Percentiles rank a stretch among this genome's conserved stretches.
These are phyloP conservation scores for Aspergillus neotritici DNA, from an alignment of 2,329 filamentous ascomycete genomes.

Conservation along the genomic window DNA sequence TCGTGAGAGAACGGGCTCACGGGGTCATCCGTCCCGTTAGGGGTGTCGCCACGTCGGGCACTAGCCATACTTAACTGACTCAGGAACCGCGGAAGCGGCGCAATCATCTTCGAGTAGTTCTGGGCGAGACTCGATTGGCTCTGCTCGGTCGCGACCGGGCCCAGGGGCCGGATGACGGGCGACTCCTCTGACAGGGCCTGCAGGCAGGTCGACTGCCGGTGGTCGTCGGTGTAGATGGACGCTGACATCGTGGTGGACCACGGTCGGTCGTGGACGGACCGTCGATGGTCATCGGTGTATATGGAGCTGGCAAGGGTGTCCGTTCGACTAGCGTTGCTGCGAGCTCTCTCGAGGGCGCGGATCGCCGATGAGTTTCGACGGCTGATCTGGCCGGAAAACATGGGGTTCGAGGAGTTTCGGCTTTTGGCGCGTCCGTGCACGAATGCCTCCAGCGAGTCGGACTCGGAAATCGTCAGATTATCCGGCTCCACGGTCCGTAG, in stretches of 20 bases:
- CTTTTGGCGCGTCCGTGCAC: constrained; percentile 34
- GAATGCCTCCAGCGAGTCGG: constrained; percentile 35
- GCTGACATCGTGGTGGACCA: constrained; percentile 30
- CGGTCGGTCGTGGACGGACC: constrained; percentile 28
- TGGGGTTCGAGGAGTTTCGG: constrained; percentile 35
- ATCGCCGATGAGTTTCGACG: constrained; percentile 29
- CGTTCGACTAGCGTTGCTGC: constrained; percentile 31
- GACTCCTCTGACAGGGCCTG: constrained; percentile 24
- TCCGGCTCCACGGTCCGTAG: constrained; percentile 28
- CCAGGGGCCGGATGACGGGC: constrained; percentile 16
- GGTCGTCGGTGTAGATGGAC: constrained; percentile 32
- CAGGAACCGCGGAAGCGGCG: constrained; percentile 33
- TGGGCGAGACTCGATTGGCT: constrained; percentile 35
- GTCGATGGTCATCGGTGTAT: constrained; percentile 27
- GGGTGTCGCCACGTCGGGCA: constrained; percentile 9
- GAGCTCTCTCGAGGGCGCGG: constrained; percentile 31
- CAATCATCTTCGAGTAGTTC: constrained; percentile 33
- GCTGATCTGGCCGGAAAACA: constrained; percentile 33
- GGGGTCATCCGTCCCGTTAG: too few species aligned
- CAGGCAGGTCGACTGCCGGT: constrained; percentile 28
- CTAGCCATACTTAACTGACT: constrained; percentile 31
- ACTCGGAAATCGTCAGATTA: constrained; percentile 28
- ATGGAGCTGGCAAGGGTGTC: constrained; percentile 32
- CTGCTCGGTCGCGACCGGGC: constrained; percentile 18
- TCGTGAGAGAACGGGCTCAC: neutral